Base-by-base conservation (phyloP, 352 stramenopile species). In the Phytophthora ramorum region DNA sequence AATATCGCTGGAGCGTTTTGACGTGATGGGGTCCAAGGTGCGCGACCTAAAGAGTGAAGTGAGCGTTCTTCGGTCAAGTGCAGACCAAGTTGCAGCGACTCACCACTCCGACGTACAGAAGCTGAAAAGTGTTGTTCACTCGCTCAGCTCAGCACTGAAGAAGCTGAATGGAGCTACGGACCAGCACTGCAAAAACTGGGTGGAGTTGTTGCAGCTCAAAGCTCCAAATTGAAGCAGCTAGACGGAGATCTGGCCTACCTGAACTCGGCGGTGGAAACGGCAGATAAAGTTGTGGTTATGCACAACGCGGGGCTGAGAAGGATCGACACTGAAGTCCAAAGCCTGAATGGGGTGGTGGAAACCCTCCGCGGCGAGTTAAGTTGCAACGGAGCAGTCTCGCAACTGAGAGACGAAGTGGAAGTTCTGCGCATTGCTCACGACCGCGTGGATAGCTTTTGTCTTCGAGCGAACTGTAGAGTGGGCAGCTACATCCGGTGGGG, bases 1-100 rank as follows among this genome's bases (percentile, higher is more conserved):
- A 1, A 37, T 63, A 43, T 63, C 56, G 2, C 20, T 63, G n/a
- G 56, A 56, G 26, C 34, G 45, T 1, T 48, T 63, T 24, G 56
- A 63, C 26, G 24, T 57, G 1, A 12, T 69, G 46, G 52, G 63
- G 38, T 54, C 52, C 6, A 69, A 63, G 17, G 4, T 69, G 34
- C 52, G 53, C 9, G 61, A 69, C 30, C 30, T 58, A 12, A 5
- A 69, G 17, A 37, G 58, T 1, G 40, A 69, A 37, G 24, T 50
- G 1, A 7, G 10, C 20, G 32, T 16, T 0, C 43, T 62, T 20
- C 41, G 53, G 7, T n/a, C n/a, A 13, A 40, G 51, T 7, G 40
- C 6, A 16, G 12, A 14, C 17, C 5, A 43, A 41, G 28, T 19
- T 35, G 20, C 17, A 13, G 22, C 40, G n/a, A 4, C 0, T n/a